Base-by-base conservation (phyloP, 352 stramenopile species). In the Globisporangium spinosum region DNA sequence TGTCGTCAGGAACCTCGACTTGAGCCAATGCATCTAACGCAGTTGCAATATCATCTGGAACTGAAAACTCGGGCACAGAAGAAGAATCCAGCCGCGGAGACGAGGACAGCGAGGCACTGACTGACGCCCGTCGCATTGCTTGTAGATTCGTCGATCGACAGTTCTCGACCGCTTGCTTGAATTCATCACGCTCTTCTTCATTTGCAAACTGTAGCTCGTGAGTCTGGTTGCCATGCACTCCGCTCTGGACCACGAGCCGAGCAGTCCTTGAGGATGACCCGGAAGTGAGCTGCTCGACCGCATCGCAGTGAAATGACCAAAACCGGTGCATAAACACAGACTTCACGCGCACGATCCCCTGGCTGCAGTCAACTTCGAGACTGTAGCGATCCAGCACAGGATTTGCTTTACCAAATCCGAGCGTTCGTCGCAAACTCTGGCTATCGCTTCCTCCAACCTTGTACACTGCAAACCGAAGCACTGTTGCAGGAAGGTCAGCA, bases 311-410 rank as follows among this genome's bases (percentile, higher is more conserved):
- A 62, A 94, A 94, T 32, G 80, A 87, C 79, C 83, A 93, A 57
- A 84, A 89, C 10, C 83, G 82, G 67, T 93, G 84, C 82, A 91
- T 91, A 59, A 93, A 92, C 6, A 95, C 85, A 3, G 83, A 93
- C 64, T 93, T 93, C 10, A 87, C 81, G 54, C 78, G 82, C 34
- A 94, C 82, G 17, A 93, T 77, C 29, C 80, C 80, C 67, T 91
- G 83, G 23, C 76, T 72, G 47, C 82, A 88, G 70, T 93, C 83
- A 12, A 95, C 77, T 64, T 93, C 84, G 22, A 95, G 70, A 9
- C 84, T 93, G 67, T 91, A 95, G 3, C 87, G 79, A 63, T 95
- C 82, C 6, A 93, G 65, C 25, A 91, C 70, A 9, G 85, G 79
- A 58, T 93, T 91, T 20, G 80, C 77, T 56, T 86, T 87, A 2